Evolutionary conservation across 2,329 filamentous ascomycete genomes (phyloP), one percentile per base, ranked within the genome.

Genomic region (Monosporascus sp.): DNA sequence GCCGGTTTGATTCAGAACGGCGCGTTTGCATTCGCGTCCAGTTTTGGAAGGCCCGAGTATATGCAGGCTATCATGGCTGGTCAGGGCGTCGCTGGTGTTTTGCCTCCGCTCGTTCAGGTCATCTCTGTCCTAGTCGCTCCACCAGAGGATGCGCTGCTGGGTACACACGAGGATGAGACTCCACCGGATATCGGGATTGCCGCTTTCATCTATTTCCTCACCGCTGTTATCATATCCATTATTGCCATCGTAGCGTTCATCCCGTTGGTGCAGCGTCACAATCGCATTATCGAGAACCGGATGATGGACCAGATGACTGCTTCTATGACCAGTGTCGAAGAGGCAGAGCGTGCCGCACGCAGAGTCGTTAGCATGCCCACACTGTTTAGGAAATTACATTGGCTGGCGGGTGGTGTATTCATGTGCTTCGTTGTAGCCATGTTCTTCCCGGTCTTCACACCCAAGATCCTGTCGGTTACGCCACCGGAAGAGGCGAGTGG

Each of bases 11-110:
- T 92, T 61, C 94, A 97, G 72, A 97, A 97, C 69, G 94, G 94
- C 19, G 84, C 94, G 11, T 96, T 97, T 69, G 91, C 94, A 3
- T 97, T 92, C 67, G 91, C 91, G 3, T 84, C 89, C 3, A 87
- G 90, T 50, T 97, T 96, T 65, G 90, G 87, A 37, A 79, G 89
- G 50, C 83, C 87, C 20, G 90, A 94, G 70, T 99, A 97, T 70
- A 96, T 91, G 52, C 93, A 97, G 72, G 93, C 88, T 24, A 91
- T 97, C 70, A 97, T 99, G 92, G 86, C 87, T 3, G 94, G 94
- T 1, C 94, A 99, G 71, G 93, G 87, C 34, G 79, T 99, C 4
- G 92, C 94, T 0, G 94, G 94, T 31, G 92, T 99, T 9, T 76
- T 97, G 3, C 94, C 94, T 0, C 87, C 90, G 48, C 78, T 65